phyloP scores from a whole-genome alignment of 73 alveolate genomes.

The Symbiodinium pilosum region DNA sequence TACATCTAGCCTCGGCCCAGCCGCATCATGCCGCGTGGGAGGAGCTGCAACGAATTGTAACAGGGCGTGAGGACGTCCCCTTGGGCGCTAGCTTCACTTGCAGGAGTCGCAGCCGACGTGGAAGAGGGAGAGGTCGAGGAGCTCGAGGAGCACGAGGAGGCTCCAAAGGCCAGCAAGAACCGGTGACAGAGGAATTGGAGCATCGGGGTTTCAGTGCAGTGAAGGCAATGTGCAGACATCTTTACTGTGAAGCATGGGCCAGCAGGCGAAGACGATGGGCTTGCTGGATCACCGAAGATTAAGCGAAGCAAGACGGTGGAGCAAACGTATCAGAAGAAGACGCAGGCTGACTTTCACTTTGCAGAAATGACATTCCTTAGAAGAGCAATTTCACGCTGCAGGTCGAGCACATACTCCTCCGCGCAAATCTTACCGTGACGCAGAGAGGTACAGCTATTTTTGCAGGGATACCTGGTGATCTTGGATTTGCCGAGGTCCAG shows the following conservation, averaged over 20 bases:
- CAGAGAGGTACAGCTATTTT: no score
- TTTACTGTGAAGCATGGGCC: no score
- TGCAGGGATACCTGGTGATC: no score
- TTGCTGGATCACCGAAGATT: background rate
- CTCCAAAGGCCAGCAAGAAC: background rate
- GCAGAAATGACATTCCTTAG: background rate
- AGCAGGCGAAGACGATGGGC: background rate
- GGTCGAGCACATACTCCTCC: constrained; percentile 72
- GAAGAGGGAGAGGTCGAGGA: background rate
- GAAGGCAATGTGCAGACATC: no score
- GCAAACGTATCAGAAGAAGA: constrained; percentile 53
- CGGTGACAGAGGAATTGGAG: background rate
- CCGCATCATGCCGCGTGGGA: background rate
- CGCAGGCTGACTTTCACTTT: background rate
- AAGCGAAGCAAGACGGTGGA: constrained; percentile 48
- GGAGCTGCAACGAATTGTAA: background rate
- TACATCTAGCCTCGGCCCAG: no score
- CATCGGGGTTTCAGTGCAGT: no score
- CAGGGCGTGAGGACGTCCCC: background rate
- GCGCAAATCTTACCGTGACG: no score
- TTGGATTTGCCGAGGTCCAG: background rate
- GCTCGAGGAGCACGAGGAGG: background rate
- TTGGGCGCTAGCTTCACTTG: background rate
- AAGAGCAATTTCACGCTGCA: background rate
- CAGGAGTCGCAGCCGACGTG: background rate